Evolutionary conservation across 2,329 filamentous ascomycete species (phyloP), one percentile per base, ranked within the genome.

Genomic region (Colletotrichum chrysophilum): DNA sequence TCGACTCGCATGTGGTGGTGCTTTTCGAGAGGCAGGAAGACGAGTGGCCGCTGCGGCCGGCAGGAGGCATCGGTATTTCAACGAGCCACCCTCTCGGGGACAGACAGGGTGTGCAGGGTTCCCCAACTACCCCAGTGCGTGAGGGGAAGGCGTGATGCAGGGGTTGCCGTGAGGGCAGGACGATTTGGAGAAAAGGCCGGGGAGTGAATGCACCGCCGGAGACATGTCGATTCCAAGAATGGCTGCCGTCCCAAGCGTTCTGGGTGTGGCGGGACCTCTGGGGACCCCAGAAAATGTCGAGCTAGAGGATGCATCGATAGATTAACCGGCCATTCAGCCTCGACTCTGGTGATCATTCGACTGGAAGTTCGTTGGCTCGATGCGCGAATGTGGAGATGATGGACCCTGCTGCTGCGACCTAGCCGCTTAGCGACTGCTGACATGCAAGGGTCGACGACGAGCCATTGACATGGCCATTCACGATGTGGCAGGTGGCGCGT

Each of bases 301-400:
- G n/a, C 32, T 32, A 67, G 55, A 68, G 38, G 12, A 38, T 67
- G 69, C 73, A 34, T 30, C 38, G 60, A 43, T 14, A 75, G 13
- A 73, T 75, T 75, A 75, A 73, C 73, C 73, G 73, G 73, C 7
- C 64, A 68, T 75, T 75, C 70, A 64, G 71, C 73, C 73, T 58
- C 36, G 16, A 65, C 34, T 64, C 34, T 10, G 21, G 62, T 52
- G 58, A 60, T 60, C 26, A 64, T 64, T 68, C 64, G 62, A 64
- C 55, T 52, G 66, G 70, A 67, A 34, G 13, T 38, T 36, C 34
- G 62, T 58, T 70, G 64, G 38, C 48, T 65, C 28, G 58, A 56
- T 48, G 73, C 56, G 26, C n/a, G 38, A 21, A 48, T 68, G 73
- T 68, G 73, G 73, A 60, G 69, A 66, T 61, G 55, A 61, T 66